phyloP scores from a whole-genome alignment of 768 basidiomycete genomes.

The Podaxis carcinomalis region DNA sequence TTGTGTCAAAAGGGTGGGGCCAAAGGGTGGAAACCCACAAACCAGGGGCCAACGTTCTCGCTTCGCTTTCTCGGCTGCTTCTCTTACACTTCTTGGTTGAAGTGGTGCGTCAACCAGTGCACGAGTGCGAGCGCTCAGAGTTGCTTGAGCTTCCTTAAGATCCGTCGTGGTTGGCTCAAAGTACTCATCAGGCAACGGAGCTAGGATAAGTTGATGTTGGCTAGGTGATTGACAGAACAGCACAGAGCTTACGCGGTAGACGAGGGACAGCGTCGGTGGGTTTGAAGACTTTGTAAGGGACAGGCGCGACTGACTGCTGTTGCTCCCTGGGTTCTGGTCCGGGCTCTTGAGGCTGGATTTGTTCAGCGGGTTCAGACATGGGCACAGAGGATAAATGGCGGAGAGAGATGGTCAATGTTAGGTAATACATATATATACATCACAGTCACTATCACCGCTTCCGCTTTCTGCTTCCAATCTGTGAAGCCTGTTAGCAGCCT shows the following conservation, averaged over 20 bases:
- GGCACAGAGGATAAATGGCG: not conserved
- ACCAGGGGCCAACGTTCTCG: conserved; percentile 73
- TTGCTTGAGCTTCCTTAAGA: conserved; percentile 61
- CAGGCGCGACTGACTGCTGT: not conserved
- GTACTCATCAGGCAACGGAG: conserved; percentile 64
- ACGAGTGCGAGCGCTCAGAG: conserved; percentile 56
- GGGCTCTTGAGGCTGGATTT: not conserved
- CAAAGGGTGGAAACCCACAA: conserved; percentile 16
- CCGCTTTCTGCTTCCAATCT: not conserved
- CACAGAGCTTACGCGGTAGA: conserved; percentile 12
- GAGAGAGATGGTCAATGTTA: not conserved
- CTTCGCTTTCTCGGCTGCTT: conserved; percentile 56
- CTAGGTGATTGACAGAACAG: not conserved
- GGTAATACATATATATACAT: not conserved
- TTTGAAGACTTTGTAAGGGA: conserved; percentile 5
- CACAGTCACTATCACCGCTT: conserved; percentile 1
- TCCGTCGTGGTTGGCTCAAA: conserved; percentile 72
- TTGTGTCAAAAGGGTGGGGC: not conserved
- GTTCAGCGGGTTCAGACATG: not conserved
- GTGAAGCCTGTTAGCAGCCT: not conserved
- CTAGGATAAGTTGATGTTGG: conserved; percentile 20
- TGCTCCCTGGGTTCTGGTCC: not conserved
- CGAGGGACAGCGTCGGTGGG: not conserved
- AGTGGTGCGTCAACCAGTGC: conserved; percentile 69
- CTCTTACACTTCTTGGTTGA: conserved; percentile 57